Base-by-base conservation (phyloP, 2,329 filamentous ascomycete genomes). In the Metarhizium rileyi region DNA sequence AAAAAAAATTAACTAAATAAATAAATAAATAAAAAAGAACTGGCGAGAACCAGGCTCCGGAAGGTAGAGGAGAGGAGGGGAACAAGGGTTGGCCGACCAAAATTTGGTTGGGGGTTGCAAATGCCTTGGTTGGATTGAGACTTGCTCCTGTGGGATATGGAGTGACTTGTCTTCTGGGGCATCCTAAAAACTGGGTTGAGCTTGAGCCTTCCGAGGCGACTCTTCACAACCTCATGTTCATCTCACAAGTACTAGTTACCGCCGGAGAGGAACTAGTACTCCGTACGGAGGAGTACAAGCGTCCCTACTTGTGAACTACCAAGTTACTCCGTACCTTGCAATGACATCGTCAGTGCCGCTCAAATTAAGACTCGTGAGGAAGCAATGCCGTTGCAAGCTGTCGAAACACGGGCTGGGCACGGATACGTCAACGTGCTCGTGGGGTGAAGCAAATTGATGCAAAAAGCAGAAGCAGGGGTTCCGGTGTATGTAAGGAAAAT, bases 401-500 rank as follows among this genome's bases (percentile, higher is more conserved):
- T n/a, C 41, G 18, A 27, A 9, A 18, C 5, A n/a, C 35, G 10
- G 9, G 16, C 7, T 5, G 9, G 35, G 3, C 10, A 38, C 35
- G 35, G 18, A 38, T 38, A 22, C 35, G 18, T 22, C 18, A 42
- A n/a, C 23, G 20, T 14, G 16, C 3, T 12, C 22, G 3, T 25
- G 38, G 10, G 9, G 22, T 20, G 2, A 23, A 25, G 38, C n/a
- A 40, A 23, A 3, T 40, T 40, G 36, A 40, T 23, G 36, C 36
- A 42, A 42, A 20, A 44, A 18, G 42, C 42, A 44, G 25, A 22
- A 41, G 36, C 48, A 41, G 48, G 33, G 47, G 25, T 49, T 49
- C 48, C 48, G 42, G 42, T 14, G 14, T 44, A 30, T 16, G 26
- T 44, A 30, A 25, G 20, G 22, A 42, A 20, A 25, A 25, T 18